phyloP scores from a whole-genome alignment of 2,329 filamentous ascomycete genomes.

The Calonectria pseudoreteaudii region DNA sequence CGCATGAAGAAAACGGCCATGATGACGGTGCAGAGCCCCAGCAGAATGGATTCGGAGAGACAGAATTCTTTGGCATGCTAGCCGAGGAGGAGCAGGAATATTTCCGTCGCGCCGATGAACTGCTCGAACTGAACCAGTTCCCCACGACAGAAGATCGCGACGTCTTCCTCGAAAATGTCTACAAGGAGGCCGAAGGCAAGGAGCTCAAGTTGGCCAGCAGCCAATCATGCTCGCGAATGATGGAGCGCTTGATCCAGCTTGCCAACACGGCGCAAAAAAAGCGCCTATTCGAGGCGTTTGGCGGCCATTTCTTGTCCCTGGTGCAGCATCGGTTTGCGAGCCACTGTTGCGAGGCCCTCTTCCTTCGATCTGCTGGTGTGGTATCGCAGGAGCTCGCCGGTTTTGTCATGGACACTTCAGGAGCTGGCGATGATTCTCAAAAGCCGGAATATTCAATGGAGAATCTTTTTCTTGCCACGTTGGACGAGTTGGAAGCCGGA shows the following conservation, averaged over 20 bases:
- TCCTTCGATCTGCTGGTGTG: slow-evolving; percentile 82
- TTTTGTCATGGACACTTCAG: slow-evolving; percentile 57
- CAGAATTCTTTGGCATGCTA: slow-evolving; percentile 92
- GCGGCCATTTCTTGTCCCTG: slow-evolving; percentile 86
- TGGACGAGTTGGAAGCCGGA: slow-evolving; percentile 89
- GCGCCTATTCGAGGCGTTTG: slow-evolving; percentile 86
- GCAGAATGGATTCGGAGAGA: slow-evolving; percentile 59
- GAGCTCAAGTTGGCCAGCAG: slow-evolving; percentile 96
- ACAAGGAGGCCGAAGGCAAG: slow-evolving; percentile 87
- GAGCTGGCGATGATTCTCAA: slow-evolving; percentile 56
- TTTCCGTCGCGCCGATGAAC: slow-evolving; percentile 88
- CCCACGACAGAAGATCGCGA: slow-evolving; percentile 77
- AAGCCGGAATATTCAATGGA: slow-evolving; percentile 77
- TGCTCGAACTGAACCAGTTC: slow-evolving; percentile 92
- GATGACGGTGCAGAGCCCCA: slow-evolving; percentile 39
- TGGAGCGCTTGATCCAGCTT: slow-evolving; percentile 90
- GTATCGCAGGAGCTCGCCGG: slow-evolving; percentile 79
- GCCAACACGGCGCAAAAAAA: slow-evolving; percentile 86
- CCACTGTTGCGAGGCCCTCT: slow-evolving; percentile 95
- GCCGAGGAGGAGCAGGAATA: slow-evolving; percentile 96
- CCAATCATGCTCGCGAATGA: slow-evolving; percentile 91
- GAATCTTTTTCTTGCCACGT: slow-evolving; percentile 82
- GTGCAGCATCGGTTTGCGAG: slow-evolving; percentile 97
- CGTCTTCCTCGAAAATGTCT: slow-evolving; percentile 84
- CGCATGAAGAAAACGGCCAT: slow-evolving; percentile 36